Conservation (phyloP, 1,284 basidiomycete genomes). For the Puccinia triticina region DNA sequence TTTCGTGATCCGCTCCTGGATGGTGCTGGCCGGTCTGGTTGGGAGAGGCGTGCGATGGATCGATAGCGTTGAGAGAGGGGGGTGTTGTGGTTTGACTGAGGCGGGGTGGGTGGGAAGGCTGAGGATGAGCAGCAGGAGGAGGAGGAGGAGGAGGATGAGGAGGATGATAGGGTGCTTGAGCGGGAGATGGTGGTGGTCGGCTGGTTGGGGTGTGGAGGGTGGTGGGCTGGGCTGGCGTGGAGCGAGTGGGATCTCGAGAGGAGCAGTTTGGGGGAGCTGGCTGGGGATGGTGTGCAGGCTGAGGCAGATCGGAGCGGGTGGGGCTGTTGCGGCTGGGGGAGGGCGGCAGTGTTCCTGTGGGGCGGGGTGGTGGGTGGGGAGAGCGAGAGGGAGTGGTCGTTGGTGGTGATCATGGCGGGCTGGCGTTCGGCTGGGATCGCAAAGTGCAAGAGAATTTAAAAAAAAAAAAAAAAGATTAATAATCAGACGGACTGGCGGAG, state of each 20-base stretch:
- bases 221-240: conserved; percentile 19
- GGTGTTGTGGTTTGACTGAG: conserved; percentile 57
- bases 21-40: conserved; percentile 27
- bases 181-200: conserved; percentile 45
- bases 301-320: no score
- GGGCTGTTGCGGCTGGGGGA: no score
- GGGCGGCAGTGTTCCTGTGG: no score
- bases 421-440: no score
- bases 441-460: no score
- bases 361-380: no score
- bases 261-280: not conserved
- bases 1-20: conserved; percentile 33
- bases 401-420: no score
- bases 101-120: conserved; percentile 56
- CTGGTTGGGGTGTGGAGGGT: conserved; percentile 37
- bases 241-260: conserved; percentile 19
- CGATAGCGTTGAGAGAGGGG: conserved; percentile 37
- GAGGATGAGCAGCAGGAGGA: conserved; percentile 45
- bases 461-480: no score
- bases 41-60: conserved; percentile 36
- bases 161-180: conserved; percentile 42
- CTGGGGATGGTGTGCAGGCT: not conserved
- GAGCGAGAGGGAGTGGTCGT: no score
- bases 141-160: conserved; percentile 40
- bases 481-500: no score